Evolutionary conservation across 495 filamentous ascomycete species (phyloP).

Genomic region (Friedmanniomyces simplex): DNA sequence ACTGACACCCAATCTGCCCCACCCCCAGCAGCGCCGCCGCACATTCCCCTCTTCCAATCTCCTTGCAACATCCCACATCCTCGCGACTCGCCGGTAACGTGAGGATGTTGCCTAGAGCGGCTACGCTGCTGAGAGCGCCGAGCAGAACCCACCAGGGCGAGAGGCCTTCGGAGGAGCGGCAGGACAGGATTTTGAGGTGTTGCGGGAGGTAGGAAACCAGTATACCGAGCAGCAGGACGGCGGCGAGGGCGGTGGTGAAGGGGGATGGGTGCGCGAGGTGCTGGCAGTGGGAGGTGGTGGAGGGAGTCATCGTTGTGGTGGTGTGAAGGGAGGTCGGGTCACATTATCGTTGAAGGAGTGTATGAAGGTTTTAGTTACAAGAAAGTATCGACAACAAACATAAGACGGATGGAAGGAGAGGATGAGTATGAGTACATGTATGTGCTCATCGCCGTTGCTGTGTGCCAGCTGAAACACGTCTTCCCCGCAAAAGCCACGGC

Average conservation of each 20-base stretch:
- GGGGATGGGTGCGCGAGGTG: slow-evolving; percentile 8
- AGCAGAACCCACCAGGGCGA: slow-evolving; percentile 90
- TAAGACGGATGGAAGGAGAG: neutral
- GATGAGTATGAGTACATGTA: neutral
- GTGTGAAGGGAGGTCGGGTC: neutral
- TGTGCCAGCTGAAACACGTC: neutral
- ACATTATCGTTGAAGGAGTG: neutral
- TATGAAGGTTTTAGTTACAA: neutral
- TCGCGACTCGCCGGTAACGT: slow-evolving; percentile 64
- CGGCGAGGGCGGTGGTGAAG: slow-evolving; percentile 11
- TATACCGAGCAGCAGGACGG: slow-evolving; percentile 76
- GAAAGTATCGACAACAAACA: too few relatives aligned
- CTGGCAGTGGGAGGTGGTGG: slow-evolving; percentile 6
- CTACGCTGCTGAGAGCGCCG: slow-evolving; percentile 77
- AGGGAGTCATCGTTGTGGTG: neutral
- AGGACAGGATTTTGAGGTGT: slow-evolving; percentile 77
- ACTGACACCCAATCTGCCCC: slow-evolving; percentile 80
- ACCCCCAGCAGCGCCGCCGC: slow-evolving; percentile 77
- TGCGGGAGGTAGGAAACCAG: slow-evolving; percentile 90
- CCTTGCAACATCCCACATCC: slow-evolving; percentile 74
- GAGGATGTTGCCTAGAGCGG: slow-evolving; percentile 83
- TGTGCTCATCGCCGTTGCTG: neutral
- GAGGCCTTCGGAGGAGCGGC: slow-evolving; percentile 87
- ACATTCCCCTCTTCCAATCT: slow-evolving; percentile 71
- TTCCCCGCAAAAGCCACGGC: neutral